A percentile compares a stretch with the other conserved stretches of the same genome.
Evolutionary conservation across 768 basidiomycete genomes (phyloP).

Genomic region (Pisolithus marmoratus): DNA sequence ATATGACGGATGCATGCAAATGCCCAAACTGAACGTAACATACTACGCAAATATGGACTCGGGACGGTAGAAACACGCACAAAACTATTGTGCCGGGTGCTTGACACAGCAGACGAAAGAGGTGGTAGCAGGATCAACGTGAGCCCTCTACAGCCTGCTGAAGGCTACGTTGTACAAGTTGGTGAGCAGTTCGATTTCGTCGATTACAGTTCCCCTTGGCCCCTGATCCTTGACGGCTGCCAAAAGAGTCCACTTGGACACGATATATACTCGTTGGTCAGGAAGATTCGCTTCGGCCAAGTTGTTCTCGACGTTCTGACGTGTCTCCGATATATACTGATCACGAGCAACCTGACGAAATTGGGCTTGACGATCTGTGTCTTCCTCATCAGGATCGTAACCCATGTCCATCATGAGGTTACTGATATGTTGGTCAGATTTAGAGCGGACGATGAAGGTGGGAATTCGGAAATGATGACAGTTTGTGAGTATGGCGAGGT

Average conservation of each 20-base stretch:
- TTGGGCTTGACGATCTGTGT: not conserved
- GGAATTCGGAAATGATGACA: constrained; percentile 21
- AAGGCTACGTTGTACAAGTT: not conserved
- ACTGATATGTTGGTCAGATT: constrained; percentile 16
- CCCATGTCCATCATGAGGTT: constrained; percentile 9
- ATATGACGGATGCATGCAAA: no score
- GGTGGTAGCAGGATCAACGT: not conserved
- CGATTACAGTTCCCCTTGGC: not conserved
- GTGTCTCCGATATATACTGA: constrained; percentile 7
- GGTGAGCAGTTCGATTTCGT: constrained; percentile 4
- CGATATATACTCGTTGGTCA: constrained; percentile 12
- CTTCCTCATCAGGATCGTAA: constrained; percentile 4
- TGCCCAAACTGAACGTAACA: no score
- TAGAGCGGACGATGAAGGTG: constrained; percentile 22
- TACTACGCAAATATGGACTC: no score
- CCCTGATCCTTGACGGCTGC: not conserved
- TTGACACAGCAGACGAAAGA: no score
- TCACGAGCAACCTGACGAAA: constrained; percentile 3
- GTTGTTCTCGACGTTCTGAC: constrained; percentile 4
- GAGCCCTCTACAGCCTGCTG: not conserved
- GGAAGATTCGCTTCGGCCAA: constrained; percentile 9
- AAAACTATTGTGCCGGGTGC: no score
- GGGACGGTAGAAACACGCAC: no score
- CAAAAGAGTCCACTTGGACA: constrained; percentile 9
- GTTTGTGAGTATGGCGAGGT: constrained; percentile 20